These are phyloP conservation scores for Botrytis byssoidea DNA, from an alignment of 2,329 filamentous ascomycete species.

Conservation along the genomic window DNA sequence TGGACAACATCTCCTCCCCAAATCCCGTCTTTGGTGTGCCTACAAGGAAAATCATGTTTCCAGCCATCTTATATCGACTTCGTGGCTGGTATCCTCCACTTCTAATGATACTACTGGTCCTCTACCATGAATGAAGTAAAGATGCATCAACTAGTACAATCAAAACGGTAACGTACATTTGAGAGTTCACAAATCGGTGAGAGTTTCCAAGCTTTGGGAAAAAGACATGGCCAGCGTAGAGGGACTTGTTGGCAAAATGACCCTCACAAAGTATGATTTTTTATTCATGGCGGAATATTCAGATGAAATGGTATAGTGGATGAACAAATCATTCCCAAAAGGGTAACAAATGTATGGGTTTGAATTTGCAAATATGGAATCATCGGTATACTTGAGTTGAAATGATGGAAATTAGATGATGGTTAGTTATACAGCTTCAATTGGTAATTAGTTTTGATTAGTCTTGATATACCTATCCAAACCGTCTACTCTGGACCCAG, in stretches of 20 bases:
- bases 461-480: neutral
- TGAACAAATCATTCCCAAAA: neutral
- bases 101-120: neutral
- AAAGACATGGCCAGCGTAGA: neutral
- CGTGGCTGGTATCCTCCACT: constrained; percentile 10
- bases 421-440: neutral
- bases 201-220: neutral
- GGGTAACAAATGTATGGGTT: neutral
- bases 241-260: neutral
- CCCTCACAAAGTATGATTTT: neutral
- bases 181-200: neutral
- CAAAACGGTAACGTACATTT: neutral
- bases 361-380: neutral
- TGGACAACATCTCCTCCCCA: neutral
- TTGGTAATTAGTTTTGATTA: neutral
- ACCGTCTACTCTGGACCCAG: neutral
- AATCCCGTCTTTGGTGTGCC: neutral
- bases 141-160: neutral
- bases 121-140: neutral
- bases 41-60: neutral
- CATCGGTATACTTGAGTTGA: neutral
- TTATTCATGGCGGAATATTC: neutral
- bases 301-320: neutral
- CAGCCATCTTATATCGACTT: constrained; percentile 1
- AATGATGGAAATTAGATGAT: neutral